Base-by-base conservation (phyloP, 306 rosid species). In the Cucumis hystrix region DNA sequence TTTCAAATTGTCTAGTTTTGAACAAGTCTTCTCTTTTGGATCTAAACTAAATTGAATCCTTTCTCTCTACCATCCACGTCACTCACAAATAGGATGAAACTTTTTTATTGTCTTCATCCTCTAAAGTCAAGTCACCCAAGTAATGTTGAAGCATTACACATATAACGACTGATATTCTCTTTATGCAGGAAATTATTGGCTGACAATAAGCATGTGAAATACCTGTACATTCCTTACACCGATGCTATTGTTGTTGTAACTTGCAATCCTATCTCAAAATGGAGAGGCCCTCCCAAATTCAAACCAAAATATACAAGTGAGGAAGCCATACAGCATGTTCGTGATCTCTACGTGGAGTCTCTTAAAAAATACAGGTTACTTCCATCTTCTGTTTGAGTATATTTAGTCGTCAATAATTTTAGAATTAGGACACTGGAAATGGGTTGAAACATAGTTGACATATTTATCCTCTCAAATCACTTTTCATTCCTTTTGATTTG, bases 221-320 rank as follows among this genome's bases (percentile, higher is more conserved):
- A 90, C 83, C 96, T 95, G 66, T 72, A 95, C 68, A 88, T 95
- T 65, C 97, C 97, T 16, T 95, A 91, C 79, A 89, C 96, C 0
- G 91, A 90, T 61, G 62, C 89, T 62, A 92, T 89, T 60, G 97
- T 92, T 85, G 91, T 95, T 65, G 97, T 95, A 84, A 87, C 79
- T 68, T 91, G 99, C 90, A 95, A 95, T 84, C 96, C 99, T 77
- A 85, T 95, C 60, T 95, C 97, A 66, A 92, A 91, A 86, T 89
- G 97, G 99, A 90, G 74, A 84, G 96, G 91, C 23, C 92, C 91
- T 77, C 98, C 97, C 33, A 91, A 92, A 75, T 91, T 92, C 84
- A 88, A 86, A 80, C 98, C 99, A 52, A 88, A 85, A 81, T 92
- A 87, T 83, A 89, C 89, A 20, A 59, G 54, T 12, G 96, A 88